These are phyloP conservation scores for Arthrinium phaeospermum DNA, from an alignment of 2,329 filamentous ascomycete genomes.

Conservation along the genomic window DNA sequence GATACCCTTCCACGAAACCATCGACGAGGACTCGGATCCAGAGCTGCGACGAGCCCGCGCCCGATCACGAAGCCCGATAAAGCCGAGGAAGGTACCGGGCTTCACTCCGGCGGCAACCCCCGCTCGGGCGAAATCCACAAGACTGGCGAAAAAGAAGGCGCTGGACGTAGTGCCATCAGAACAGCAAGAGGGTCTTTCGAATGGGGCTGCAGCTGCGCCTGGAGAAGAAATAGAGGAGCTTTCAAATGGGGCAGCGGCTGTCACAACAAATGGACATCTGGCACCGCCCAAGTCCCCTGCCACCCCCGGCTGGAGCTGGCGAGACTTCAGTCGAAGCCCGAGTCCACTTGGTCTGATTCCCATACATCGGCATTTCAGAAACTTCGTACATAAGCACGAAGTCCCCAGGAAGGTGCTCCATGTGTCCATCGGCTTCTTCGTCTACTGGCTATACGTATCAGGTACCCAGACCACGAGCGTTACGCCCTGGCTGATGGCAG, in stretches of 20 bases:
- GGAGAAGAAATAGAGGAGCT: slow-evolving; percentile 33
- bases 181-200: slow-evolving; percentile 27
- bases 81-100: slow-evolving; percentile 55
- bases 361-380: slow-evolving; percentile 89
- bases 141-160: slow-evolving; percentile 28
- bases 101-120: slow-evolving; percentile 56
- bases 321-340: slow-evolving; percentile 87
- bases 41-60: slow-evolving; percentile 68
- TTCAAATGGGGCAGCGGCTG: slow-evolving; percentile 28
- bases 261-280: slow-evolving; percentile 68
- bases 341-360: slow-evolving; percentile 94
- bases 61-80: slow-evolving; percentile 73
- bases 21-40: slow-evolving; percentile 56
- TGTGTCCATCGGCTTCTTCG: slow-evolving; percentile 95
- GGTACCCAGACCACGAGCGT: slow-evolving; percentile 80
- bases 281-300: slow-evolving; percentile 66
- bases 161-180: slow-evolving; percentile 39
- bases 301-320: slow-evolving; percentile 76
- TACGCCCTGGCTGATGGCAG: slow-evolving; percentile 81
- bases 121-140: background rate
- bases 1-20: slow-evolving; percentile 64
- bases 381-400: slow-evolving; percentile 94
- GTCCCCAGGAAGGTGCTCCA: slow-evolving; percentile 93
- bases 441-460: slow-evolving; percentile 81
- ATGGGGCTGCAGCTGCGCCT: slow-evolving; percentile 29